Percentiles rank a stretch among this genome's conserved stretches.
phyloP scores from a whole-genome alignment of 768 basidiomycete species.

The Pleurotus pulmonarius region DNA sequence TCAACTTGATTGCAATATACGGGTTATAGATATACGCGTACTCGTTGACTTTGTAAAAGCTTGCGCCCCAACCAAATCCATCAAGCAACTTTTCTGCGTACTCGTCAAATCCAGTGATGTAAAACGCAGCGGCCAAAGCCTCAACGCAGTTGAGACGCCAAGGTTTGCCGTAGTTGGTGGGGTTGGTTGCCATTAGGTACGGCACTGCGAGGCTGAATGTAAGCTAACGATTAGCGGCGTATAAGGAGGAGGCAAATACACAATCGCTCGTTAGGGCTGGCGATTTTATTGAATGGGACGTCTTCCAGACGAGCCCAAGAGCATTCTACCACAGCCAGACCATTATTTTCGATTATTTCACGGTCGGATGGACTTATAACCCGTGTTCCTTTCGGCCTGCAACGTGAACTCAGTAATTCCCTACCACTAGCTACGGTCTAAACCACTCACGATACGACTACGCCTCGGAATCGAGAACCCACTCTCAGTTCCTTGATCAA shows the following conservation, averaged over 20 bases:
- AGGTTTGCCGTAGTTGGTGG: constrained; percentile 97
- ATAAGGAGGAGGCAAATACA: constrained; percentile 44
- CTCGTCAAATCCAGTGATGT: constrained; percentile 81
- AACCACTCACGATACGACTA: constrained; percentile 85
- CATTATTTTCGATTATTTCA: constrained; percentile 67
- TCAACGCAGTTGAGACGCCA: constrained; percentile 96
- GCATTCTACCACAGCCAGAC: constrained; percentile 97
- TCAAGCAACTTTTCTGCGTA: constrained; percentile 77
- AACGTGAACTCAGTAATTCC: no score
- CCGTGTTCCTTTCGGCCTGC: constrained; percentile 79
- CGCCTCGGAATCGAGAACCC: constrained; percentile 82
- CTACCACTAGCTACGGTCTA: no score
- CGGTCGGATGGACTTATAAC: constrained; percentile 81
- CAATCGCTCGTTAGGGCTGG: constrained; percentile 88
- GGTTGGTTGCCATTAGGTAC: constrained; percentile 92
- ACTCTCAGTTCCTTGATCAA: constrained; percentile 81
- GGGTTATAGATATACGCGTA: constrained; percentile 22
- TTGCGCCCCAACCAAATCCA: constrained; percentile 88
- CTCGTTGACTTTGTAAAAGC: constrained; percentile 87
- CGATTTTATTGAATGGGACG: constrained; percentile 91
- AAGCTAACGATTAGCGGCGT: background rate
- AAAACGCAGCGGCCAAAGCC: constrained; percentile 92
- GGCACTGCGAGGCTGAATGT: constrained; percentile 64
- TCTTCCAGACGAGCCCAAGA: constrained; percentile 97
- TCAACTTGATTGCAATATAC: no score